A percentile compares a stretch with the other conserved stretches of the same genome.
Evolutionary conservation across 768 basidiomycete species (phyloP).

Genomic region (Trametes coccinea): DNA sequence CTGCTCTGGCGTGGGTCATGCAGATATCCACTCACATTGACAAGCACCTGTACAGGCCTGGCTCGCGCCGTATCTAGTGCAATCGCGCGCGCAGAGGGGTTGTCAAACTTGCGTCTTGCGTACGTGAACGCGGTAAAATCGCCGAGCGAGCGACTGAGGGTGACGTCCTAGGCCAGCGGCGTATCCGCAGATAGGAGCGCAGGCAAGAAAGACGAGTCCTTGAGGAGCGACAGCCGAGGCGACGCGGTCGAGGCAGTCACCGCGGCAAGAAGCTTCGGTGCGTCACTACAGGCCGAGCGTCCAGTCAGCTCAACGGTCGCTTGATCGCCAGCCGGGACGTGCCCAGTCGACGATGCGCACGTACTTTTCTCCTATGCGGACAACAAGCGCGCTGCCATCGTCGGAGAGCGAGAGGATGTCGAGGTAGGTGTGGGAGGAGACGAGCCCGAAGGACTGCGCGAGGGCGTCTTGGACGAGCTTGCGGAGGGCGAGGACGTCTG

Average conservation of each 20-base stretch:
- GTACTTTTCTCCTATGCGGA: constrained; percentile 45
- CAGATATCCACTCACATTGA: no score
- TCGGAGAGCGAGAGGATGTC: constrained; percentile 59
- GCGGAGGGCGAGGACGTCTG: constrained; percentile 48
- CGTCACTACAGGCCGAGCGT: constrained; percentile 25
- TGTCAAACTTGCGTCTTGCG: no score
- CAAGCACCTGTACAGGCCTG: no score
- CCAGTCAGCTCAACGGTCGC: no score
- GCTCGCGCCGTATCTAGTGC: no score
- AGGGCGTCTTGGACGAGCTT: constrained; percentile 59
- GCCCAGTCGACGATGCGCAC: constrained; percentile 1
- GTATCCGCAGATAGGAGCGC: constrained; percentile 26
- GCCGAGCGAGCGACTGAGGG: no score
- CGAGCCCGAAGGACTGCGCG: constrained; percentile 54
- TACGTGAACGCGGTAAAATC: no score
- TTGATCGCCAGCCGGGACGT: no score
- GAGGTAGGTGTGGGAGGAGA: constrained; percentile 50
- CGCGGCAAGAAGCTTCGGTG: constrained; percentile 33
- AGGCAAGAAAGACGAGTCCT: constrained; percentile 34
- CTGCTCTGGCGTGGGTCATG: no score
- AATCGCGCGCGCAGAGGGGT: no score
- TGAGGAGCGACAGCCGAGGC: constrained; percentile 29
- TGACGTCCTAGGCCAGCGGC: no score
- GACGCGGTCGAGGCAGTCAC: constrained; percentile 25
- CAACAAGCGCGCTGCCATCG: constrained; percentile 41